Evolutionary conservation across 2,329 filamentous ascomycete species (phyloP).

Genomic region (Fusarium concolor): DNA sequence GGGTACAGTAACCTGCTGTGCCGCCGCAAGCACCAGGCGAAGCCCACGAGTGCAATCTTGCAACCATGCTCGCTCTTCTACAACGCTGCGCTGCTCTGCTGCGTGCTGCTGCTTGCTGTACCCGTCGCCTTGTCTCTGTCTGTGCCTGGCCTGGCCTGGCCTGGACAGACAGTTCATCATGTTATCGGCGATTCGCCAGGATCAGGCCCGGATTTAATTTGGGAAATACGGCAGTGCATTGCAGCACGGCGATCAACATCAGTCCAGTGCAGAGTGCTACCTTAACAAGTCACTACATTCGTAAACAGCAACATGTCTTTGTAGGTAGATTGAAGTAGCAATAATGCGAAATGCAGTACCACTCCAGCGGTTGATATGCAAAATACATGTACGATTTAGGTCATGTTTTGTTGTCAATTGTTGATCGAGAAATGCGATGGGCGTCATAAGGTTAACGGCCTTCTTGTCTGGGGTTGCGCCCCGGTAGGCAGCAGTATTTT

Average conservation of each 20-base stretch:
- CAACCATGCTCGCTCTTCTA: not conserved
- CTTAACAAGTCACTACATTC: not conserved
- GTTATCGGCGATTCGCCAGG: constrained; percentile 13
- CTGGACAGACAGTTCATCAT: constrained; percentile 1
- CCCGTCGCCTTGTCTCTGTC: constrained; percentile 3
- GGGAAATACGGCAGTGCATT: constrained; percentile 22
- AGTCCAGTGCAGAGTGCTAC: constrained; percentile 27
- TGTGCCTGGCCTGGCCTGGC: not conserved
- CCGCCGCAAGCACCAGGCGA: constrained; percentile 17
- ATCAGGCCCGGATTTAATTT: constrained; percentile 20
- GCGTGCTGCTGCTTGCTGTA: constrained; percentile 11
- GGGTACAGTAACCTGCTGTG: constrained; percentile 40
- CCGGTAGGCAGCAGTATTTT: constrained; percentile 35
- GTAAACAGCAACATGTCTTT: constrained; percentile 3
- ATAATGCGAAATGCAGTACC: constrained; percentile 25
- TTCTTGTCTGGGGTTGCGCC: constrained; percentile 36
- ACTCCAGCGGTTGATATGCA: constrained; percentile 5
- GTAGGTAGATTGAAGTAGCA: not conserved
- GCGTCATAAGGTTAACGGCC: constrained; percentile 22
- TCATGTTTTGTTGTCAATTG: constrained; percentile 1
- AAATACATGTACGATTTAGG: not conserved
- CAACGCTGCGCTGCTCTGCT: not conserved
- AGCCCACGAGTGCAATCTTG: constrained; percentile 27
- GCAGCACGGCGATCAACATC: constrained; percentile 5
- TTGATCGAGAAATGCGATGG: constrained; percentile 20